Conservation (phyloP, 2,329 filamentous ascomycete species). For the Botrytis porri region DNA sequence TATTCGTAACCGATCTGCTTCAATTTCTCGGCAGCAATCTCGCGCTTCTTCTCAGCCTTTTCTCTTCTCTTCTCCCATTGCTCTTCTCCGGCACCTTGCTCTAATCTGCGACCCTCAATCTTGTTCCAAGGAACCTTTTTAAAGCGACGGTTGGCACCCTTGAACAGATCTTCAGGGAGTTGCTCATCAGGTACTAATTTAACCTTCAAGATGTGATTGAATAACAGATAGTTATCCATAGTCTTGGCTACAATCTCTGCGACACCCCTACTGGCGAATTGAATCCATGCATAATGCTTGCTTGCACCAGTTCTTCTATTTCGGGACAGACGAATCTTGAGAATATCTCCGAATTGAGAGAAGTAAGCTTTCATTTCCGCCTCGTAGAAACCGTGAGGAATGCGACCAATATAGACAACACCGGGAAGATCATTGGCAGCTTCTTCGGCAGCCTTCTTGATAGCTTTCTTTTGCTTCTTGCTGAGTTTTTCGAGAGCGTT, state of each 20-base stretch:
- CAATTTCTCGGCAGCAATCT: constrained; percentile 68
- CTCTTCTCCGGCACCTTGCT: constrained; percentile 68
- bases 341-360: constrained; percentile 84
- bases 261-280: constrained; percentile 75
- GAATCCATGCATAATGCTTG: constrained; percentile 93
- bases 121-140: constrained; percentile 85
- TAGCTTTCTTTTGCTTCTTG: constrained; percentile 50
- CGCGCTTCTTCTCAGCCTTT: constrained; percentile 69
- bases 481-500: constrained; percentile 33
- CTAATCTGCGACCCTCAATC: constrained; percentile 73
- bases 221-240: constrained; percentile 97
- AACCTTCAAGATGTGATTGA: constrained; percentile 90
- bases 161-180: constrained; percentile 79
- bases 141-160: constrained; percentile 86
- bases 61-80: constrained; percentile 75
- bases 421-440: constrained; percentile 59
- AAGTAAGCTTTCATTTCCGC: constrained; percentile 93
- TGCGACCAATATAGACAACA: constrained; percentile 84
- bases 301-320: constrained; percentile 88
- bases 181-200: constrained; percentile 73
- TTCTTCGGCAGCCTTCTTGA: constrained; percentile 43
- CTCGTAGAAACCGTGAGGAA: constrained; percentile 96
- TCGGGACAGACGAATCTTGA: constrained; percentile 74
- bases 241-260: constrained; percentile 90
- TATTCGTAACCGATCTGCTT: constrained; percentile 83